A percentile compares a stretch with the other conserved stretches of the same genome.
phyloP scores from a whole-genome alignment of 768 basidiomycete genomes.

The Mycena floridula region DNA sequence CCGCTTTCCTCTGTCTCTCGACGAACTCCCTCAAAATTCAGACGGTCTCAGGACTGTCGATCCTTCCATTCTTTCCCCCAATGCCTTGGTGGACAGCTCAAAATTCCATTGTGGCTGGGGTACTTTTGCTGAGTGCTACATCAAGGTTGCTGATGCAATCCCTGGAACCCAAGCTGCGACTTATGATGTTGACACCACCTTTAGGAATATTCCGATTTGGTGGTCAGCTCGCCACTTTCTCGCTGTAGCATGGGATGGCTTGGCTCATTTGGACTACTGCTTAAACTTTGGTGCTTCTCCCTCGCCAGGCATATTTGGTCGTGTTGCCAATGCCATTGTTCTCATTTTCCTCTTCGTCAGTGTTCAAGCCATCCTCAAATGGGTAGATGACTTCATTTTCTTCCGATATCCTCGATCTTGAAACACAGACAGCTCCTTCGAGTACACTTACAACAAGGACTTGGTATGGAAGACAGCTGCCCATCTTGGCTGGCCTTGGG shows the following conservation, averaged over 20 bases:
- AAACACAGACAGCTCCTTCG: not conserved
- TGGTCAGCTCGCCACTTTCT: conserved; percentile 1
- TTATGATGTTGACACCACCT: not conserved
- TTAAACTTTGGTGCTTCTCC: conserved; percentile 18
- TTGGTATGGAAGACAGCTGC: conserved; percentile 17
- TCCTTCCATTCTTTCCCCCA: conserved; percentile 1
- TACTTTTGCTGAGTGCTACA: conserved; percentile 6
- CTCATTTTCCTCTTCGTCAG: conserved; percentile 11
- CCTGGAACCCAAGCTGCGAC: conserved; percentile 1
- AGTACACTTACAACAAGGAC: conserved; percentile 14
- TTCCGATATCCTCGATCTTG: conserved; percentile 15
- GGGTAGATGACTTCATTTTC: conserved; percentile 32
- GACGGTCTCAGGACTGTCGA: not conserved
- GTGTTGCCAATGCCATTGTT: conserved; percentile 23
- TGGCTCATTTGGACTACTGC: conserved; percentile 7
- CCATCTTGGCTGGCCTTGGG: conserved; percentile 29
- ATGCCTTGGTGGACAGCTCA: conserved; percentile 7
- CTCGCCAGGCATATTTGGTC: conserved; percentile 23
- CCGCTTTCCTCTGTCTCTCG: not conserved
- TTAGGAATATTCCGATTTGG: conserved; percentile 2
- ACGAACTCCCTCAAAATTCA: not conserved
- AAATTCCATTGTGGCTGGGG: conserved; percentile 14
- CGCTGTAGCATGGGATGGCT: not conserved
- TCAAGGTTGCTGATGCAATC: not conserved
- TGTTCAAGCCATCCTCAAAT: conserved; percentile 20